A percentile compares a stretch with the other conserved stretches of the same genome.
These are phyloP conservation scores for Berberis thunbergii DNA, from an alignment of 164 flowering plant species.

Conservation along the genomic window DNA sequence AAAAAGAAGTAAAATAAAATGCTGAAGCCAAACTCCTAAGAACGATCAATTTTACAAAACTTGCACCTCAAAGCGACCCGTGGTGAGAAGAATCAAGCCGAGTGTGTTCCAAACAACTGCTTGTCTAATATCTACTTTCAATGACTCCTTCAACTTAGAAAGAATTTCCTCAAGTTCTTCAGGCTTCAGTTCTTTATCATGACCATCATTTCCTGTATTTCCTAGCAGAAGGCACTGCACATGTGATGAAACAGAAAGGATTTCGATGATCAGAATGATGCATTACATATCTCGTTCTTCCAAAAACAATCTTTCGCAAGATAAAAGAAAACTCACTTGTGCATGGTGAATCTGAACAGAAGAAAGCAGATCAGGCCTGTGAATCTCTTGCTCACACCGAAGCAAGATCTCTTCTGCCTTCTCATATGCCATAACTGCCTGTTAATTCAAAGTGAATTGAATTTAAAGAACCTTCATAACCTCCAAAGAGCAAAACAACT, in stretches of 20 bases:
- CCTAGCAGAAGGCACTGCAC: conserved; percentile 73
- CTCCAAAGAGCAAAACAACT: background rate
- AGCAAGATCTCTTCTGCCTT: conserved; percentile 79
- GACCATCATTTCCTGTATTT: conserved; percentile 41
- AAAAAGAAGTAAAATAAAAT: too few species aligned
- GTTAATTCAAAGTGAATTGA: background rate
- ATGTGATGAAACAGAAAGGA: conserved; percentile 12
- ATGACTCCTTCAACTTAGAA: conserved; percentile 61
- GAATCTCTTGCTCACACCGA: conserved; percentile 63
- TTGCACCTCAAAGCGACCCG: conserved; percentile 72
- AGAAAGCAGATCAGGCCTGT: conserved; percentile 78
- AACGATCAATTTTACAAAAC: background rate
- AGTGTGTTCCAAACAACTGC: conserved; percentile 83
- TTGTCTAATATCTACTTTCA: conserved; percentile 67
- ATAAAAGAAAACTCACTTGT: conserved; percentile 42
- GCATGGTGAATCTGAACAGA: conserved; percentile 89
- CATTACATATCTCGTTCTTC: conserved; percentile 2
- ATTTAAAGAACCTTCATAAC: background rate
- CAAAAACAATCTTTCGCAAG: background rate
- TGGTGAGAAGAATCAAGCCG: conserved; percentile 71
- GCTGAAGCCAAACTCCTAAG: background rate
- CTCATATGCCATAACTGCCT: conserved; percentile 81
- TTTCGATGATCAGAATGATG: conserved; percentile 1
- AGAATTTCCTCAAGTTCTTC: conserved; percentile 69
- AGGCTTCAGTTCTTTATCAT: conserved; percentile 60